Evolutionary conservation across 2,329 filamentous ascomycete species (phyloP).

Genomic region (Penicillium sp.): DNA sequence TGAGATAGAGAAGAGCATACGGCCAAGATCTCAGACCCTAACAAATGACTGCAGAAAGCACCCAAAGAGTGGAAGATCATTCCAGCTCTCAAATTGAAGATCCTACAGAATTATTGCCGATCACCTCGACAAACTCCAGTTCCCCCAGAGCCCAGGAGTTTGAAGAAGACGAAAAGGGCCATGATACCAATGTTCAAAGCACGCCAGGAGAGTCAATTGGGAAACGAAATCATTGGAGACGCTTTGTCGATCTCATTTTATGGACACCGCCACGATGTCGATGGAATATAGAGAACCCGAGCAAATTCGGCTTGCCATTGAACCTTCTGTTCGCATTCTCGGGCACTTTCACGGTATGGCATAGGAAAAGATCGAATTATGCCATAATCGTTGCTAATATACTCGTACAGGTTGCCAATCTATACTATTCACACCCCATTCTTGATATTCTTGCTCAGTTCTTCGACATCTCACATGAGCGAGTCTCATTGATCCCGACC

Average conservation of each 20-base stretch:
- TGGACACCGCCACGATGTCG: conserved; percentile 67
- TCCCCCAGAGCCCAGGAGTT: not conserved
- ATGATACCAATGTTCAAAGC: not conserved
- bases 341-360: conserved; percentile 36
- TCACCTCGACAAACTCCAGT: not conserved
- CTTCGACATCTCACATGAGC: conserved; percentile 68
- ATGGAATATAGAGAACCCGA: conserved; percentile 65
- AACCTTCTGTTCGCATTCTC: conserved; percentile 67
- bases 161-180: not conserved
- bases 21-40: not conserved
- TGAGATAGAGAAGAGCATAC: not conserved
- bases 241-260: conserved; percentile 37
- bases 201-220: not conserved
- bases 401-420: conserved; percentile 64
- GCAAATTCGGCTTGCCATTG: conserved; percentile 64
- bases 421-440: conserved; percentile 80
- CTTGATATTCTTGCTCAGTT: conserved; percentile 70
- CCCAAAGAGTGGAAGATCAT: not conserved
- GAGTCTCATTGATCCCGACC: conserved; percentile 67
- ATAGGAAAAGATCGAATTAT: not conserved
- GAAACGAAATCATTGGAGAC: not conserved
- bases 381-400: not conserved
- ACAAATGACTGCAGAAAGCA: not conserved
- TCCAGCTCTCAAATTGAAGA: not conserved
- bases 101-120: not conserved